Evolutionary conservation across 2,329 filamentous ascomycete species (phyloP).

Genomic region (Aspergillus cejpii): DNA sequence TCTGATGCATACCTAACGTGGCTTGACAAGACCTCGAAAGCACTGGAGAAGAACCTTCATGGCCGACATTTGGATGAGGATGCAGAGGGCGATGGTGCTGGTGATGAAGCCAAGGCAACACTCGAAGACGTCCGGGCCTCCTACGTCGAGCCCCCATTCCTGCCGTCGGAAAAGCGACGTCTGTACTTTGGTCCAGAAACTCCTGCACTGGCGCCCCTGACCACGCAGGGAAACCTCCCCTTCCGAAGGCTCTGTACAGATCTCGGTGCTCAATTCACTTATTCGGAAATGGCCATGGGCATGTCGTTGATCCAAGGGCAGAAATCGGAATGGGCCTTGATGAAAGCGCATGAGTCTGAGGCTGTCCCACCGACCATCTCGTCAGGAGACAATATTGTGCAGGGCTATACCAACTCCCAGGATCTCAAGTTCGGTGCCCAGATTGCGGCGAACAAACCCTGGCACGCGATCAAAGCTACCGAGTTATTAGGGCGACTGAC

Average conservation of each 20-base stretch:
- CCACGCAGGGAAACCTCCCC: constrained; percentile 92
- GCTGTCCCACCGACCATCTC: constrained; percentile 62
- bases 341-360: constrained; percentile 88
- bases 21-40: constrained; percentile 59
- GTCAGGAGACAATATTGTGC: constrained; percentile 50
- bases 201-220: constrained; percentile 85
- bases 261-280: constrained; percentile 85
- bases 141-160: constrained; percentile 79
- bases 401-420: constrained; percentile 71
- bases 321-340: constrained; percentile 87
- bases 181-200: constrained; percentile 94
- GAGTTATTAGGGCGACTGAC: constrained; percentile 70
- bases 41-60: constrained; percentile 46
- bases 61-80: constrained; percentile 38
- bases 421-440: constrained; percentile 89
- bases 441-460: constrained; percentile 86
- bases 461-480: constrained; percentile 80
- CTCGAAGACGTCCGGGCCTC: constrained; percentile 66
- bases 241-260: constrained; percentile 86
- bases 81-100: constrained; percentile 23
- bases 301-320: constrained; percentile 82
- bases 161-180: constrained; percentile 85
- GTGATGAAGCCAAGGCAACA: constrained; percentile 37
- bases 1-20: constrained; percentile 71
- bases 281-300: constrained; percentile 97